These are phyloP conservation scores for Mortierella claussenii DNA, from an alignment of 192 early-diverging fungal genomes.

Conservation along the genomic window DNA sequence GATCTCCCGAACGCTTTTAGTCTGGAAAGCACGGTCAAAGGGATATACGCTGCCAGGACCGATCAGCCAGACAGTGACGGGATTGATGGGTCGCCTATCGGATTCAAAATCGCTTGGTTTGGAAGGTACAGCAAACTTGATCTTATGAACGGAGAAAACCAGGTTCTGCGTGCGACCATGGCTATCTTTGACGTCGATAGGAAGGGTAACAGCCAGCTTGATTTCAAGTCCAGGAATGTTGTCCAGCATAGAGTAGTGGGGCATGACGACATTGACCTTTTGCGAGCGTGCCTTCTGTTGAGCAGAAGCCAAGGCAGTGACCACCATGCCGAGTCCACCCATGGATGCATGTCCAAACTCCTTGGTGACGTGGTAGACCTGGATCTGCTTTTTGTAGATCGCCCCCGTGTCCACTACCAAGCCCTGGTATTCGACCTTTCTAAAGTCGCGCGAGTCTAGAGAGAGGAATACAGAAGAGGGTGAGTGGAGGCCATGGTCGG, in stretches of 20 bases:
- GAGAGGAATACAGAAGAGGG: neutral
- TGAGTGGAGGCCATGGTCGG: neutral
- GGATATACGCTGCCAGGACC: constrained; percentile 57
- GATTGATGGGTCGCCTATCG: constrained; percentile 20
- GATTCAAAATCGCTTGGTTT: constrained; percentile 30
- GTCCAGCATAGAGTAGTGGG: constrained; percentile 60
- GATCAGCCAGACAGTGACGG: constrained; percentile 60
- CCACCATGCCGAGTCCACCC: constrained; percentile 65
- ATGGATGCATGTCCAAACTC: constrained; percentile 66
- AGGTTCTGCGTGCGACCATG: constrained; percentile 34
- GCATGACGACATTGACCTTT: constrained; percentile 61
- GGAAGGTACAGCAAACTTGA: constrained; percentile 29
- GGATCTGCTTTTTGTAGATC: constrained; percentile 35
- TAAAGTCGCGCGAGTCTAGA: constrained; percentile 57
- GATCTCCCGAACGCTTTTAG: constrained; percentile 50
- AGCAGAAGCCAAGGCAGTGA: constrained; percentile 59
- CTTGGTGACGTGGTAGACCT: constrained; percentile 67
- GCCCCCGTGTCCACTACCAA: constrained; percentile 41
- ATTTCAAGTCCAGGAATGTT: constrained; percentile 30
- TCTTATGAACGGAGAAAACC: constrained; percentile 50
- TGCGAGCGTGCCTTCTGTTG: constrained; percentile 52
- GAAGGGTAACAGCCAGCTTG: constrained; percentile 19
- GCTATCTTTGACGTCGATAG: constrained; percentile 54
- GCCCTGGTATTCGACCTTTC: constrained; percentile 57
- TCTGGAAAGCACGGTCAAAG: constrained; percentile 58